These are phyloP conservation scores for Mycena rebaudengoi DNA, from an alignment of 768 basidiomycete species.

Conservation along the genomic window DNA sequence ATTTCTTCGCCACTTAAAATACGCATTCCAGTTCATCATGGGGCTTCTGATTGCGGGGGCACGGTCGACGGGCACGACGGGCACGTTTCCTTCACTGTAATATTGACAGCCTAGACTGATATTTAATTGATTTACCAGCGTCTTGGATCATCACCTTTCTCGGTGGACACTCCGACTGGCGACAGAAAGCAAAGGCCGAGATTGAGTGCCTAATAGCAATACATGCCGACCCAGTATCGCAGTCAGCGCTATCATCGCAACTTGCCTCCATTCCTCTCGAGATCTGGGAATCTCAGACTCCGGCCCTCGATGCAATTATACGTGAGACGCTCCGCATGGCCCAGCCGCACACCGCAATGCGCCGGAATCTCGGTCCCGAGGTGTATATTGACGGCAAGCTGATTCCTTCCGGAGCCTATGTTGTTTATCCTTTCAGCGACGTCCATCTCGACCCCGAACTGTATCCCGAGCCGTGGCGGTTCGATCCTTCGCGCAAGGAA, in stretches of 20 bases:
- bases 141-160: conserved; percentile 82
- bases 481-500: not conserved
- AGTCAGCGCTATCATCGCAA: too few relatives aligned
- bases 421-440: not conserved
- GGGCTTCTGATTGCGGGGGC: conserved; percentile 84
- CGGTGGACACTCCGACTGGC: conserved; percentile 73
- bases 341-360: conserved; percentile 2
- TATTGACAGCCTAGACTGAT: conserved; percentile 2
- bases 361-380: conserved; percentile 13
- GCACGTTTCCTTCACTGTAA: conserved; percentile 36
- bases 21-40: conserved; percentile 73
- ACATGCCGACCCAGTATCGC: conserved; percentile 44
- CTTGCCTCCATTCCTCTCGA: conserved; percentile 17
- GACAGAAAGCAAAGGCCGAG: conserved; percentile 66
- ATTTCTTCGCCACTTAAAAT: conserved; percentile 4
- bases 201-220: conserved; percentile 60
- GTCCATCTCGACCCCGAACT: not conserved
- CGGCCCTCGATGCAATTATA: conserved; percentile 10
- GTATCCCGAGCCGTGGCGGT: not conserved
- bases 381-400: not conserved
- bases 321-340: conserved; percentile 19
- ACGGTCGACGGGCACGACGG: conserved; percentile 79
- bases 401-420: not conserved
- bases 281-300: conserved; percentile 19
- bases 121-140: conserved; percentile 46